These are phyloP conservation scores for bread wheat (Triticum aestivum) DNA, from an alignment of 176 grass and related monocot genomes.

Conservation along the genomic window IWGSC_CS_RefSeq_v2.1 NC_057813.1:112465733-112466232, in stretches of 20 bases:
- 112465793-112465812: neutral
- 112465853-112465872: too few species aligned
- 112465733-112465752: too few species aligned
- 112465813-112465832: too few species aligned
- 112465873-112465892: too few species aligned
- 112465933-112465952: constrained; percentile 47
- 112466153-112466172: neutral
- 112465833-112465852: too few species aligned
- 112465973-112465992: neutral
- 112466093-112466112: constrained; percentile 24
- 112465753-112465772: neutral
- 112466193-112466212: neutral
- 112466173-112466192: neutral
- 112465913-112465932: neutral
- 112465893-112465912: too few species aligned
- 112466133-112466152: constrained; percentile 3
- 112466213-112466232: constrained; percentile 29
- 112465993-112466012: neutral
- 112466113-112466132: constrained; percentile 21
- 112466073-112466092: constrained; percentile 29
- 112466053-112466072: neutral
- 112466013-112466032: neutral
- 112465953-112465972: constrained; percentile 45
- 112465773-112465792: neutral
- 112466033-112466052: neutral